Evolutionary conservation across 1,284 basidiomycete species (phyloP), one percentile per base, ranked within the genome.

Genomic region (Ganoderma boninense): DNA sequence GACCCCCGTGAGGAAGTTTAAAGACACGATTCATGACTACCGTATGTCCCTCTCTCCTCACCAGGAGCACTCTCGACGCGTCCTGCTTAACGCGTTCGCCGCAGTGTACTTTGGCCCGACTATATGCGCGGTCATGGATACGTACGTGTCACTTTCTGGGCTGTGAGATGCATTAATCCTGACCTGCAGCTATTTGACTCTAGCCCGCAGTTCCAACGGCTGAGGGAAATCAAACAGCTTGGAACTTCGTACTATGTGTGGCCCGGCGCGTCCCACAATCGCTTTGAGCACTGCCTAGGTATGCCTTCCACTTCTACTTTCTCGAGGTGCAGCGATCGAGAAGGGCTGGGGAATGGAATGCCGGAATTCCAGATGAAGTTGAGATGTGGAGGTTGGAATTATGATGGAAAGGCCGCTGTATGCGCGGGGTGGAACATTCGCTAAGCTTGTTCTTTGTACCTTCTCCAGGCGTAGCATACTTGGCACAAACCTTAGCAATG

Each of bases 271-370:
- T 86, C 90, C 0, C 94, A 95, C 76, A 94, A 90, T 72, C 87
- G 93, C 0, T 95, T 95, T 72, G 93, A 95, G 75, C 94, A 95
- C 76, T 90, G 87, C 72, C 82, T 95, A 23, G 93, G 93, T 92
- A 68, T 62, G 86, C 71, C 20, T 16, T 10, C 64, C 43, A 63
- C 5, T 44, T 38, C 40, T 52, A 29, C 69, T 32, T 38, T 68
- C 4, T n/a, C 13, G n/a, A 57, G 29, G 46, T 16, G 10, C 26
- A 40, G 64, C 5, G 49, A 54, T 26, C 23, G 49, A 54, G 4
- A 4, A 26, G 49, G 13, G 49, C 4, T 26, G 23, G 64, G 57
- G 56, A 26, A 23, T 62, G 54, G 49, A 26, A 23, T 23, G 8
- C 38, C 4, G 38, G 38, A 5, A 40, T 40, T 40, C 6, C 38